phyloP scores from a whole-genome alignment of 495 filamentous ascomycete species.

The Daldinia decipiens region DNA sequence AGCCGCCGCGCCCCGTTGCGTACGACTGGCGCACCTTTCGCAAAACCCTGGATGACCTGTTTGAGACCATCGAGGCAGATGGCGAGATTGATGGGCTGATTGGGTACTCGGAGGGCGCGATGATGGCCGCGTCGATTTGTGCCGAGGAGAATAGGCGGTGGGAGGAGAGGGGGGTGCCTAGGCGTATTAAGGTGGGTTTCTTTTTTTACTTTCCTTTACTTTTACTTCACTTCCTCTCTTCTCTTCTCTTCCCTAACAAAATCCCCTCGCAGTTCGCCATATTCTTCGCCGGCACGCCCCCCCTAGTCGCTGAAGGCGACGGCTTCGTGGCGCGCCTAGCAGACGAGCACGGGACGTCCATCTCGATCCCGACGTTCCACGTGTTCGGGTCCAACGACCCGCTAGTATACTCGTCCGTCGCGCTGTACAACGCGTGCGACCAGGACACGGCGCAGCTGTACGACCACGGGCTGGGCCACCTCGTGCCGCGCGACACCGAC shows the following conservation, averaged over 20 bases:
- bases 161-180: slow-evolving; percentile 50
- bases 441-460: slow-evolving; percentile 60
- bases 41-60: slow-evolving; percentile 48
- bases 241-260: slow-evolving; percentile 1
- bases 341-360: slow-evolving; percentile 59
- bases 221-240: neutral
- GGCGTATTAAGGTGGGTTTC: slow-evolving; percentile 56
- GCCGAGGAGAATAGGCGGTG: slow-evolving; percentile 58
- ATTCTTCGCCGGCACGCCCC: slow-evolving; percentile 66
- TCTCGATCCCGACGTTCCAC: slow-evolving; percentile 66
- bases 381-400: slow-evolving; percentile 67
- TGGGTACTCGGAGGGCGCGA: slow-evolving; percentile 66
- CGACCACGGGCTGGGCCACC: slow-evolving; percentile 67
- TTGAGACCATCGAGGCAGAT: slow-evolving; percentile 51
- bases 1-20: slow-evolving; percentile 44
- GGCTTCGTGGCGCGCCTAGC: slow-evolving; percentile 50
- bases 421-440: slow-evolving; percentile 67
- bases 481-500: slow-evolving; percentile 61
- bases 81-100: slow-evolving; percentile 60
- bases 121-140: slow-evolving; percentile 60
- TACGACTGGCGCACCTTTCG: slow-evolving; percentile 46
- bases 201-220: neutral
- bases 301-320: slow-evolving; percentile 55
- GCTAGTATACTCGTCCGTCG: slow-evolving; percentile 61
- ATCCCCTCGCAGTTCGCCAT: slow-evolving; percentile 54